phyloP scores from a whole-genome alignment of 495 filamentous ascomycete genomes.

The Neurospora africana region DNA sequence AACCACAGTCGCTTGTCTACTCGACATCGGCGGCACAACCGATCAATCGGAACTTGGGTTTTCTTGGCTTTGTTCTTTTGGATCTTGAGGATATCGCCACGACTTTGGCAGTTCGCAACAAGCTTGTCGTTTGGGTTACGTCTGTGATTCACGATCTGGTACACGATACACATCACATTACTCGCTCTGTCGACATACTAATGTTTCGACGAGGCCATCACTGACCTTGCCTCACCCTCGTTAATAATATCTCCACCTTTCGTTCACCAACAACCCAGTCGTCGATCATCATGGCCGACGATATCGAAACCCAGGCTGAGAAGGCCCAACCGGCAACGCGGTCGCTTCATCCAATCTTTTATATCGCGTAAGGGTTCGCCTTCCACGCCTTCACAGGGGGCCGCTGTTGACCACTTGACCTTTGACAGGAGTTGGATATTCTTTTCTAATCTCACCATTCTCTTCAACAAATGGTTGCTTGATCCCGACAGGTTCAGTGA shows the following conservation, averaged over 20 bases:
- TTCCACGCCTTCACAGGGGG: background rate
- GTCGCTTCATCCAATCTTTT: slow-evolving; percentile 11
- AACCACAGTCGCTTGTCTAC: background rate
- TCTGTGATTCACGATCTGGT: background rate
- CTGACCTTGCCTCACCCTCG: background rate
- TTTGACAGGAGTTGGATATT: slow-evolving; percentile 67
- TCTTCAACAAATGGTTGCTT: slow-evolving; percentile 93
- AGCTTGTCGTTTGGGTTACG: background rate
- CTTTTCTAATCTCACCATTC: slow-evolving; percentile 75
- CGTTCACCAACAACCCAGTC: background rate
- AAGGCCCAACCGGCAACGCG: slow-evolving; percentile 11
- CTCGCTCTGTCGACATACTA: background rate
- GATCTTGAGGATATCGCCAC: background rate
- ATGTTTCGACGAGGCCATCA: background rate
- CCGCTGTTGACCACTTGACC: background rate
- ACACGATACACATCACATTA: background rate
- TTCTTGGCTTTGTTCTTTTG: background rate
- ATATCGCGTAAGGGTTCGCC: slow-evolving; percentile 11
- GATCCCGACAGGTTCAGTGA: slow-evolving; percentile 67
- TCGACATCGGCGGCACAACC: background rate
- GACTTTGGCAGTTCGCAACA: background rate
- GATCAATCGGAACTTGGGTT: background rate
- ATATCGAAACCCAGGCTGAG: slow-evolving; percentile 14
- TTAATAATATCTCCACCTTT: background rate
- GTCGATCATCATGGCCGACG: slow-evolving; percentile 8